Evolutionary conservation across 768 basidiomycete genomes (phyloP).

Genomic region (Baorangia bicolor): DNA sequence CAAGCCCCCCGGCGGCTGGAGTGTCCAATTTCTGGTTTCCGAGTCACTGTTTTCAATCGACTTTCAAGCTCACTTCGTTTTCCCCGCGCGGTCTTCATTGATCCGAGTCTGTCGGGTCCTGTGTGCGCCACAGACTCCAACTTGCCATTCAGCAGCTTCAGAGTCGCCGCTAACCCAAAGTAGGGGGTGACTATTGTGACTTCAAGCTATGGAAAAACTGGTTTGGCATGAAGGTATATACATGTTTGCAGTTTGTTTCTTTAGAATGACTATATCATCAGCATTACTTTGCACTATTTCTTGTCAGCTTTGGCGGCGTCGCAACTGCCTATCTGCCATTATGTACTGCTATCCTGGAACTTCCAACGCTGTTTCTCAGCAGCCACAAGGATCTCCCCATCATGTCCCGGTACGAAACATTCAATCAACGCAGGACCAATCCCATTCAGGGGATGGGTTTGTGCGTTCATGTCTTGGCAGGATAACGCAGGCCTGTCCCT

Average conservation of each 20-base stretch:
- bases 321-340: background rate
- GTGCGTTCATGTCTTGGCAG: background rate
- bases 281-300: no score
- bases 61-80: slow-evolving; percentile 7
- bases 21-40: no score
- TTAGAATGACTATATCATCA: background rate
- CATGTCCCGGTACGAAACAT: background rate
- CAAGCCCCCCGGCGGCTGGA: no score
- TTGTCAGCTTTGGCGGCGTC: background rate
- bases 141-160: background rate
- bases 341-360: slow-evolving; percentile 17
- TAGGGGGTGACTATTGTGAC: background rate
- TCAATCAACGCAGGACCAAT: background rate
- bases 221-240: slow-evolving; percentile 14
- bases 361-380: no score
- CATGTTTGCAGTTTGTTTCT: background rate
- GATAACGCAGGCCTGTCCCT: background rate
- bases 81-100: slow-evolving; percentile 2
- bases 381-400: no score
- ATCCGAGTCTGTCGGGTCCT: no score
- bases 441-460: background rate
- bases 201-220: background rate
- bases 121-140: slow-evolving; percentile 6
- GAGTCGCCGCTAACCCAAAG: background rate
- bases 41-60: background rate